A percentile compares a stretch with the other conserved stretches of the same genome.
These are phyloP conservation scores for Toxicodendron radicans DNA, from an alignment of 345 rosid species.

Conservation along the genomic window DNA sequence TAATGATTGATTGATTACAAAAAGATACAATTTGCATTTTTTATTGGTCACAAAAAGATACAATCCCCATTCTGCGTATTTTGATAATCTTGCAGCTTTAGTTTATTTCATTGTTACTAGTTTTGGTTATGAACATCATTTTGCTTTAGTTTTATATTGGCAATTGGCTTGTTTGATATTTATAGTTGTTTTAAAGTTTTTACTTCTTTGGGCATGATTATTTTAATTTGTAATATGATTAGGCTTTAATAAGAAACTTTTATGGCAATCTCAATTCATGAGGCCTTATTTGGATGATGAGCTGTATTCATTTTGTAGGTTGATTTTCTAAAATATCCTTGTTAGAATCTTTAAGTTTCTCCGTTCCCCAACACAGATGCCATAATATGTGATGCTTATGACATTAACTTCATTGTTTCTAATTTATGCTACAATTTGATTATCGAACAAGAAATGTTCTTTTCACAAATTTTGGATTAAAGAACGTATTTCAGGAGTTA, in stretches of 20 bases:
- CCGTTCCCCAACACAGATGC: too few species aligned
- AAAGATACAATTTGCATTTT: background rate
- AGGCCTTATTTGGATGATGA: background rate
- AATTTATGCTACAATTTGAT: background rate
- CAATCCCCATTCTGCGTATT: background rate
- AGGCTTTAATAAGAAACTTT: background rate
- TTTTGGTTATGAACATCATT: background rate
- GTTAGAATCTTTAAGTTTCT: too few species aligned
- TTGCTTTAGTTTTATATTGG: slow-evolving; percentile 1
- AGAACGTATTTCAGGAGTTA: background rate
- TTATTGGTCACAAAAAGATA: too few species aligned
- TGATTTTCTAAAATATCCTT: too few species aligned
- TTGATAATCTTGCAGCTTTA: background rate
- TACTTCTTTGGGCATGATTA: background rate
- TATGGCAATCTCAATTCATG: background rate
- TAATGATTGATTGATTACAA: background rate
- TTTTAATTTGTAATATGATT: background rate
- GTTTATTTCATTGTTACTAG: background rate
- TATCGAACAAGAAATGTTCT: background rate
- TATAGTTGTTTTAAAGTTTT: background rate
- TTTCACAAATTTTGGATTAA: background rate
- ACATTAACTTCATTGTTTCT: background rate
- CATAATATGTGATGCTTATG: too few species aligned
- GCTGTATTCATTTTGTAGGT: too few species aligned
- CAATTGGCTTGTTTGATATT: background rate